Base-by-base conservation (phyloP, 1,284 basidiomycete species). In the Apiotrichum gamsii region DNA sequence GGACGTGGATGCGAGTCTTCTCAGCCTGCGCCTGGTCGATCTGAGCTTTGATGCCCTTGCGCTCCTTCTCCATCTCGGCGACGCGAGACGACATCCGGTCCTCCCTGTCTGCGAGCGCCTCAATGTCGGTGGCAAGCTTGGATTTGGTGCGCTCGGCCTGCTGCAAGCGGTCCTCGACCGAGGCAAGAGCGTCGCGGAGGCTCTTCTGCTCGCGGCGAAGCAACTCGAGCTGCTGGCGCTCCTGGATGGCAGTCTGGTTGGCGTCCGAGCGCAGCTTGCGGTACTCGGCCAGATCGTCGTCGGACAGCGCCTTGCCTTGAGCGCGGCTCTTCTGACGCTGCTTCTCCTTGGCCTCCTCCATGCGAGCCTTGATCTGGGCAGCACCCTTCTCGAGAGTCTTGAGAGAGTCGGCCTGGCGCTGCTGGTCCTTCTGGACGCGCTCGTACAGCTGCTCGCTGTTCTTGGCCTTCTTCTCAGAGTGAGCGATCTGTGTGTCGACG, bases 241-340 rank as follows among this genome's bases (percentile, higher is more conserved):
- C 91, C 29, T 84, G 79, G 1, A 91, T 82, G 0, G 87, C 90
- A 34, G 85, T 78, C 2, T 84, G 74, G 52, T 83, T 87, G 6
- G 90, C 85, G n/a, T 56, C 47, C 10, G 62, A 52, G 16, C 64
- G 65, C 86, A 95, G 74, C 63, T 79, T 74, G 31, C 85, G 84
- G 70, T 99, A 99, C 63, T 95, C 86, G 39, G 85, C 83, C 10
- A 97, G 74, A 60, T 85, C 88, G 46, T 86, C 84, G 61, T 88
- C 84, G 49, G 81, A 87, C 4, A 98, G 75, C 0, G 85, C 83
- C 35, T 88, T 74, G 38, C 88, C 90, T 38, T 82, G 75, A 16
- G 64, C 64, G 57, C 84, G 80, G 14, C 85, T 83, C 3, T 82
- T 80, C 57, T 77, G 81, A 47, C 85, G 76, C 61, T 89, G 86